phyloP scores from a whole-genome alignment of 2,329 filamentous ascomycete genomes.

The Trichoderma breve region DNA sequence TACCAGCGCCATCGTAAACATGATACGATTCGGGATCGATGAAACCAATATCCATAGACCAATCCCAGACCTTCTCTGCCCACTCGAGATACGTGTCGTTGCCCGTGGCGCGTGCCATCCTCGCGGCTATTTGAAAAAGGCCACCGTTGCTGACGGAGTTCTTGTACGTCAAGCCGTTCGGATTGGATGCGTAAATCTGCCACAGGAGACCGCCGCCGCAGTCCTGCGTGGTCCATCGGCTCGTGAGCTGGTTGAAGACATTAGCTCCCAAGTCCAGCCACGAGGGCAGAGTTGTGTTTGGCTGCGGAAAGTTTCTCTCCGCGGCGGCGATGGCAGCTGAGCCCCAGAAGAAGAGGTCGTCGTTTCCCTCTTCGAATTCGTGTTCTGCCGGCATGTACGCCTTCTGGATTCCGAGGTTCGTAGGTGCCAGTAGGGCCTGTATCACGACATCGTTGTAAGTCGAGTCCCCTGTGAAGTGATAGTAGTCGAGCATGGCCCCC shows the following conservation, averaged over 20 bases:
- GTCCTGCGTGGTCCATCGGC: constrained; percentile 64
- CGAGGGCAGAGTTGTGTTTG: constrained; percentile 53
- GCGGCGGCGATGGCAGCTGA: constrained; percentile 66
- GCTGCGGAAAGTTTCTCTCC: constrained; percentile 65
- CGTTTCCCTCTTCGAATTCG: constrained; percentile 64
- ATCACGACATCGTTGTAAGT: constrained; percentile 60
- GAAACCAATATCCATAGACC: constrained; percentile 56
- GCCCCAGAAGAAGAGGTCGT: constrained; percentile 74
- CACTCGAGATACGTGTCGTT: constrained; percentile 65
- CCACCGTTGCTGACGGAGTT: constrained; percentile 78
- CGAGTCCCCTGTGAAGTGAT: constrained; percentile 61
- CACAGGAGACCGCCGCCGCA: constrained; percentile 74
- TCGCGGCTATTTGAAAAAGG: constrained; percentile 78
- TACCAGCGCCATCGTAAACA: constrained; percentile 63
- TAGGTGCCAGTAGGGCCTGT: constrained; percentile 55
- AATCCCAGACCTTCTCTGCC: constrained; percentile 66
- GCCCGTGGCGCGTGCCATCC: constrained; percentile 67
- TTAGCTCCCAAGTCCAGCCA: constrained; percentile 68
- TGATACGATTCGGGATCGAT: constrained; percentile 51
- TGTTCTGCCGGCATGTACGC: constrained; percentile 61
- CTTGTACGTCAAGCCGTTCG: constrained; percentile 76
- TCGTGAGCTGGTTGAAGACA: constrained; percentile 68
- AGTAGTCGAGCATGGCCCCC: constrained; percentile 69
- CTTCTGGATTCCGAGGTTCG: constrained; percentile 53
- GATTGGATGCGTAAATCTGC: constrained; percentile 77